Conservation (phyloP, 2,329 filamentous ascomycete species). For the Fusarium begoniae region DNA sequence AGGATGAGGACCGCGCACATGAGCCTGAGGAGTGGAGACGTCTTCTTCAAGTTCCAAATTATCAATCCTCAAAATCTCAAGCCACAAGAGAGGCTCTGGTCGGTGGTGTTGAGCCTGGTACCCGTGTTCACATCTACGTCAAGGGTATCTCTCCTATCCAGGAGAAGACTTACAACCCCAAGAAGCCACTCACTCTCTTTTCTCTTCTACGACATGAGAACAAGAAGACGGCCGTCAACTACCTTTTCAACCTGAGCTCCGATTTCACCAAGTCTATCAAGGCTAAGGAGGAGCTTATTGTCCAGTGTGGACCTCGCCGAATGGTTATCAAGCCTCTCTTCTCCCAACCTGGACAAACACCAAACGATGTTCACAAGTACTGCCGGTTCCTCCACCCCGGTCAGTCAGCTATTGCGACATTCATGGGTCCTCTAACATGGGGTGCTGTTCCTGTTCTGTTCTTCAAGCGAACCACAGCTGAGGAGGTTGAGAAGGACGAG, state of each 20-base stretch:
- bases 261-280: slow-evolving; percentile 81
- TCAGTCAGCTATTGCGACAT: slow-evolving; percentile 86
- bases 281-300: slow-evolving; percentile 89
- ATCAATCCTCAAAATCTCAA: slow-evolving; percentile 82
- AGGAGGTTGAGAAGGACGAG: slow-evolving; percentile 53
- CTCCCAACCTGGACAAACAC: slow-evolving; percentile 87
- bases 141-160: slow-evolving; percentile 57
- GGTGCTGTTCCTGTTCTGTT: slow-evolving; percentile 90
- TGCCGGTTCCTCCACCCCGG: slow-evolving; percentile 92
- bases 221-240: slow-evolving; percentile 90
- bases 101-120: slow-evolving; percentile 88
- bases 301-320: slow-evolving; percentile 89
- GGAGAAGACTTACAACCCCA: slow-evolving; percentile 59
- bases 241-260: slow-evolving; percentile 85
- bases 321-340: slow-evolving; percentile 91
- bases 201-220: slow-evolving; percentile 93
- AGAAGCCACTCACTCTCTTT: slow-evolving; percentile 75
- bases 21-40: slow-evolving; percentile 92
- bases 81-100: slow-evolving; percentile 83
- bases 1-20: slow-evolving; percentile 83
- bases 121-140: slow-evolving; percentile 82
- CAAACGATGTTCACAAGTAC: slow-evolving; percentile 98
- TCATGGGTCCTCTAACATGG: slow-evolving; percentile 92
- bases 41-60: slow-evolving; percentile 87
- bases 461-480: slow-evolving; percentile 71